A percentile compares a stretch with the other conserved stretches of the same genome.
phyloP scores from a whole-genome alignment of 2,329 filamentous ascomycete species.

The Colletotrichum sp. region DNA sequence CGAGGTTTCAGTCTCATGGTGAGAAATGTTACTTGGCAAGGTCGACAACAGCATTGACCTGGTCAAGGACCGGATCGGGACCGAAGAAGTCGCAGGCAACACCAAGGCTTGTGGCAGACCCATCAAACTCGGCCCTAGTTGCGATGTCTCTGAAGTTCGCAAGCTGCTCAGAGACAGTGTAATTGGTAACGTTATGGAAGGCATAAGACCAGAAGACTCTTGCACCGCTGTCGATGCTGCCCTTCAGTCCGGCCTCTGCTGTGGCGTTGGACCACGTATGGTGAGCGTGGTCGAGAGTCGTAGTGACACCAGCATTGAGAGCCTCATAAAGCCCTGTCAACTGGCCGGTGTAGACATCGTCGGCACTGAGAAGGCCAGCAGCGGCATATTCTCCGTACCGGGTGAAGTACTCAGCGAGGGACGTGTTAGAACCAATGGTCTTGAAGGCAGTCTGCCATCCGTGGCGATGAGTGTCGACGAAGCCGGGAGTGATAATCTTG shows the following conservation, averaged over 20 bases:
- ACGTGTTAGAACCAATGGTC: constrained; percentile 56
- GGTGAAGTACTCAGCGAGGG: constrained; percentile 50
- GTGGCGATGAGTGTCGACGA: constrained; percentile 62
- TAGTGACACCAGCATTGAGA: constrained; percentile 58
- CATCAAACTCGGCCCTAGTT: constrained; percentile 25
- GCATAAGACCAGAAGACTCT: constrained; percentile 52
- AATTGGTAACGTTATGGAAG: constrained; percentile 40
- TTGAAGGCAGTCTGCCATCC: constrained; percentile 61
- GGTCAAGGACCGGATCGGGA: constrained; percentile 26
- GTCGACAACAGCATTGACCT: constrained; percentile 34
- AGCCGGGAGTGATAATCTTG: constrained; percentile 59
- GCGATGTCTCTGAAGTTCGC: constrained; percentile 43
- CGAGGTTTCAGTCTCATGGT: background rate
- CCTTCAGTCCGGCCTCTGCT: constrained; percentile 48
- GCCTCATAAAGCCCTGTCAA: constrained; percentile 53
- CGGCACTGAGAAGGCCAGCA: constrained; percentile 36
- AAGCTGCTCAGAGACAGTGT: constrained; percentile 37
- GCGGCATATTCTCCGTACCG: constrained; percentile 41
- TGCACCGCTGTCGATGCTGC: constrained; percentile 51
- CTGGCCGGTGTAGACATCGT: constrained; percentile 52
- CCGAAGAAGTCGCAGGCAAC: constrained; percentile 46
- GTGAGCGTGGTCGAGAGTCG: constrained; percentile 57
- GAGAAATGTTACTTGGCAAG: constrained; percentile 32
- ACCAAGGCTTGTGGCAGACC: constrained; percentile 39
- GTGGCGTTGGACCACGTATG: constrained; percentile 49